Evolutionary conservation across 1,284 basidiomycete genomes (phyloP), one percentile per base, ranked within the genome.

Genomic region (Ganoderma resinaceum): DNA sequence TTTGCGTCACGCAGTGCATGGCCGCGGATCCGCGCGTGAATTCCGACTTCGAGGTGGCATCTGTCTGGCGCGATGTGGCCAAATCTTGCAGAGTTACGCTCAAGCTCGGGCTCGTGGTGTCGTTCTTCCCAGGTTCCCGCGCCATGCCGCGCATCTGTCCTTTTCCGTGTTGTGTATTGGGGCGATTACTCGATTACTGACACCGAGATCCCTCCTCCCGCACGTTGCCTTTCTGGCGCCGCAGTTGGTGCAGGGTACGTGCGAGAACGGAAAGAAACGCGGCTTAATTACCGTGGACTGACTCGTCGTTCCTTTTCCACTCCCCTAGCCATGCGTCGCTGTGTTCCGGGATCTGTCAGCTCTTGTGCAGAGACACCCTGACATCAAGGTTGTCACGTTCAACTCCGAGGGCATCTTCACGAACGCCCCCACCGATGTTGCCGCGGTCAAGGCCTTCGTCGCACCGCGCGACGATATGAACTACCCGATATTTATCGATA

Each of bases 321-420:
- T 49, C 63, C 65, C 53, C 31, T 72, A 80, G 78, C 78, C 78
- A n/a, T 80, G 78, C 64, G 74, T 78, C 60, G 73, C 74, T 67
- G 78, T 78, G 31, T 78, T 77, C 73, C 65, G 65, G 38, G 74
- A 79, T 60, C 74, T 80, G 65, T 75, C 77, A 20, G 66, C 69
- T 23, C 71, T 78, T 52, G 73, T 72, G n/a, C 73, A 74, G 61
- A 77, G 62, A 31, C 70, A 73, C 40, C 72, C 74, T 49, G 73
- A 76, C 49, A 73, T 77, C 69, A 78, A 78, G 61, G 73, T 79
- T 37, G 75, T 79, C 73, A 76, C 77, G 29, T 79, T 77, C 74
- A 77, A 78, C 66, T 70, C 76, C 68, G 78, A 80, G 68, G 78
- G 76, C 23, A 79, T 80, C 61, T 80, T 78, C 76, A 78, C 74